Conservation (phyloP, 2,329 filamentous ascomycete genomes). For the Botrytis cinerea region DNA sequence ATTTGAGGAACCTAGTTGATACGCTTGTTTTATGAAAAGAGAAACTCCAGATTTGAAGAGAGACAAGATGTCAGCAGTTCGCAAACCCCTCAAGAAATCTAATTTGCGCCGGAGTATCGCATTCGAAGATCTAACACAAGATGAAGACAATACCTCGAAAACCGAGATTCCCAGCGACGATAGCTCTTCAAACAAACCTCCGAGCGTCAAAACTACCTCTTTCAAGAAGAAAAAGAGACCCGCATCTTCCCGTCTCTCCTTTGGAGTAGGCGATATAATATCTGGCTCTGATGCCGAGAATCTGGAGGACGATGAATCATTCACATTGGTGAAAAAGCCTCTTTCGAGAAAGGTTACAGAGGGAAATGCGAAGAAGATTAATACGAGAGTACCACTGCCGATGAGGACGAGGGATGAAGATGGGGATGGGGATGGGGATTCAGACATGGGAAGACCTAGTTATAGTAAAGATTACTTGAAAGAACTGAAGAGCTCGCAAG, state of each 20-base stretch:
- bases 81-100: conserved; percentile 60
- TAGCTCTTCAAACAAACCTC: conserved; percentile 44
- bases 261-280: conserved; percentile 62
- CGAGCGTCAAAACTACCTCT: conserved; percentile 50
- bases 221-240: conserved; percentile 70
- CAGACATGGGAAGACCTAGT: conserved; percentile 54
- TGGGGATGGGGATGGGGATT: conserved; percentile 47
- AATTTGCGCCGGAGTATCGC: conserved; percentile 59
- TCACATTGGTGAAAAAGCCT: conserved; percentile 63
- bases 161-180: conserved; percentile 20
- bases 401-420: conserved; percentile 46
- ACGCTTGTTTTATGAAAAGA: too few species aligned
- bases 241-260: conserved; percentile 68
- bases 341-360: conserved; percentile 66
- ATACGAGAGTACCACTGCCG: conserved; percentile 36
- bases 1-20: not conserved
- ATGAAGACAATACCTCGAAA: conserved; percentile 34
- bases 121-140: conserved; percentile 41
- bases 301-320: conserved; percentile 52
- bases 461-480: conserved; percentile 88
- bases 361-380: conserved; percentile 63
- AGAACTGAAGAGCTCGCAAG: conserved; percentile 83
- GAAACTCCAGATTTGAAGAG: not conserved
- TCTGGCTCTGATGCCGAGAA: conserved; percentile 56
- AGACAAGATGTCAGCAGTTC: conserved; percentile 38